phyloP scores from a whole-genome alignment of 2,329 filamentous ascomycete genomes.

The Xylaria sp. region DNA sequence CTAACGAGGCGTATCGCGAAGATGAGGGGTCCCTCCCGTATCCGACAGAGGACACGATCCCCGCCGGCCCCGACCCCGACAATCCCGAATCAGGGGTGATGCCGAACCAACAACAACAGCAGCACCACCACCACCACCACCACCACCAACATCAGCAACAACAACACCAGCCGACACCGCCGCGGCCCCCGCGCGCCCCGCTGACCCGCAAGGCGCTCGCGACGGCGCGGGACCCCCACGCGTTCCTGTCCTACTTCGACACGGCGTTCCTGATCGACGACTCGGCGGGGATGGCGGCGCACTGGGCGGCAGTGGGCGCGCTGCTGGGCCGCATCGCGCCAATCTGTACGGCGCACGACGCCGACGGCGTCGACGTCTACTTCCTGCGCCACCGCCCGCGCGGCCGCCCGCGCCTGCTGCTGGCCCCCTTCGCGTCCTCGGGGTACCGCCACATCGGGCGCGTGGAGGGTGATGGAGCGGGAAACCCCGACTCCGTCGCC shows the following conservation, averaged over 20 bases:
- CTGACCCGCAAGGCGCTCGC: too few species aligned
- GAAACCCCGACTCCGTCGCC: slow-evolving; percentile 33
- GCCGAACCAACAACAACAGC: neutral
- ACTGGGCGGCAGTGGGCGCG: slow-evolving; percentile 65
- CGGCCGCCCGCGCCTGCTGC: slow-evolving; percentile 13
- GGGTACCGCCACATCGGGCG: slow-evolving; percentile 33
- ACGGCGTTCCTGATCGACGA: slow-evolving; percentile 78
- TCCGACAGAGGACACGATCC: slow-evolving; percentile 23
- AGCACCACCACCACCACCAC: neutral
- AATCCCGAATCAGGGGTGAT: neutral
- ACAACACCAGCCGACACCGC: too few species aligned
- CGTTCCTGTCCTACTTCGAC: slow-evolving; percentile 68
- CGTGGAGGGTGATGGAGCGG: slow-evolving; percentile 23
- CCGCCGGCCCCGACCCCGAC: slow-evolving; percentile 9
- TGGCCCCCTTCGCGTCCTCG: slow-evolving; percentile 2
- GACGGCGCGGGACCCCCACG: slow-evolving; percentile 66
- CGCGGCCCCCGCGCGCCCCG: too few species aligned
- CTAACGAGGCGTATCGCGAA: neutral
- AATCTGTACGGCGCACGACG: slow-evolving; percentile 67
- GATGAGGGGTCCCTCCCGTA: slow-evolving; percentile 20
- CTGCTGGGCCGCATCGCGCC: slow-evolving; percentile 67
- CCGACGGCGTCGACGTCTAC: slow-evolving; percentile 72
- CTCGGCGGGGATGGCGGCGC: slow-evolving; percentile 65
- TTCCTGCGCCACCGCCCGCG: slow-evolving; percentile 60
- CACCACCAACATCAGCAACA: slow-evolving; percentile 1